Percentiles rank a stretch among this genome's conserved stretches.
These are phyloP conservation scores for Xylariaceae sp. DNA, from an alignment of 2,329 filamentous ascomycete species.

Conservation along the genomic window DNA sequence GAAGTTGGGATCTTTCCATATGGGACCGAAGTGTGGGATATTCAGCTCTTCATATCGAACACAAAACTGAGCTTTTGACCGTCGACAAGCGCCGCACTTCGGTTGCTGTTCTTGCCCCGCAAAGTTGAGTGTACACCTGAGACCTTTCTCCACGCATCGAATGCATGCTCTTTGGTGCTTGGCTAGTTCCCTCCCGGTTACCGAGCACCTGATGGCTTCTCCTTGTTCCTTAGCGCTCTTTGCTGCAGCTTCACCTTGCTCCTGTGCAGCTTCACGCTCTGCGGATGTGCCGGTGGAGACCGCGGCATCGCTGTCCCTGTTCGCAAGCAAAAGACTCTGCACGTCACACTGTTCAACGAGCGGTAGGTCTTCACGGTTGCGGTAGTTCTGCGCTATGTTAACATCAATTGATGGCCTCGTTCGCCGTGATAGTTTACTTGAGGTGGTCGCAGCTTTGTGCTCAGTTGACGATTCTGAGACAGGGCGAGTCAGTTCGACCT, in stretches of 20 bases:
- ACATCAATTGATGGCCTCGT: constrained; percentile 10
- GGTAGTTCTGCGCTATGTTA: constrained; percentile 8
- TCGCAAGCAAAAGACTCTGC: background rate
- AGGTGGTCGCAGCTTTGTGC: too few relatives aligned
- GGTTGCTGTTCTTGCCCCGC: constrained; percentile 12
- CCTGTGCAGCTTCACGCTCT: background rate
- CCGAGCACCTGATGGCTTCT: constrained; percentile 4
- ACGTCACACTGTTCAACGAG: background rate
- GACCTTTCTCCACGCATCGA: constrained; percentile 21
- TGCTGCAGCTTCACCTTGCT: background rate
- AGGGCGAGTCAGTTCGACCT: too few relatives aligned
- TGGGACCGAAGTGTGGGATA: constrained; percentile 12
- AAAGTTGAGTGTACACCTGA: constrained; percentile 26
- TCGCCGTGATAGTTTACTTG: background rate
- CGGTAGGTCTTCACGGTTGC: constrained; percentile 4
- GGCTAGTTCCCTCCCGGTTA: constrained; percentile 20
- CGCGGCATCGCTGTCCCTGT: background rate
- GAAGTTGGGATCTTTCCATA: constrained; percentile 26
- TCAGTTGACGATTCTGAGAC: too few relatives aligned
- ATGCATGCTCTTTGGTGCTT: constrained; percentile 21
- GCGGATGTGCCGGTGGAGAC: background rate
- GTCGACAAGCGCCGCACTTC: constrained; percentile 23
- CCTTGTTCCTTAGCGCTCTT: background rate
- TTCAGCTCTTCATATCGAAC: constrained; percentile 11
- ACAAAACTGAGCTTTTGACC: constrained; percentile 18